Conservation (phyloP, 2,329 filamentous ascomycete species). For the Pseudogymnoascus sp. region DNA sequence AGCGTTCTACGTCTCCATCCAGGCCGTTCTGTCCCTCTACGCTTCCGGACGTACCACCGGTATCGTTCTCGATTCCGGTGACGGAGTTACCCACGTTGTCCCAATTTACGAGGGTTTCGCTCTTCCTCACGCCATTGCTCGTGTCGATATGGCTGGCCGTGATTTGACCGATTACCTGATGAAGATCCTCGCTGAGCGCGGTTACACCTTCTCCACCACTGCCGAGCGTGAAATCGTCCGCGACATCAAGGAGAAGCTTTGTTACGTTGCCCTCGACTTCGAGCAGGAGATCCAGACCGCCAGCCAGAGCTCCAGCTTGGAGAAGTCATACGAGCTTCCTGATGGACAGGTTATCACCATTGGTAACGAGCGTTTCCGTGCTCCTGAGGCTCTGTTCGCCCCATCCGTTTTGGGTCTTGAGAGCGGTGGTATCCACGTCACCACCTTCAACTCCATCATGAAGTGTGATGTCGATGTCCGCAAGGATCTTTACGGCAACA, state of each 20-base stretch:
- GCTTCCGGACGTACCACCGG: constrained; percentile 99
- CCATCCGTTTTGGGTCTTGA: constrained; percentile 97
- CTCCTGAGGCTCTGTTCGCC: constrained; percentile 99
- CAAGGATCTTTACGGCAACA: constrained; percentile 99
- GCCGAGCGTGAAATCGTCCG: constrained; percentile 99
- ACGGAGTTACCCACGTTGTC: constrained; percentile 99
- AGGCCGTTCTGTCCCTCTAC: constrained; percentile 98
- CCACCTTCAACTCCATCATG: constrained; percentile 99
- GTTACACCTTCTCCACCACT: constrained; percentile 99
- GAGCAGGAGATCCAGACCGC: constrained; percentile 99
- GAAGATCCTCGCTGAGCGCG: constrained; percentile 99
- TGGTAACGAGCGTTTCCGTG: constrained; percentile 99
- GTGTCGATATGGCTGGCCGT: constrained; percentile 99
- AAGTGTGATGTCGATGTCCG: constrained; percentile 99
- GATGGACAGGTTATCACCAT: constrained; percentile 99
- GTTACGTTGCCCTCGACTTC: constrained; percentile 99
- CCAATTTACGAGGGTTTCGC: constrained; percentile 99
- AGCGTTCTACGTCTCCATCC: constrained; percentile 99
- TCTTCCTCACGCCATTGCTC: constrained; percentile 98
- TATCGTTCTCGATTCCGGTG: constrained; percentile 99
- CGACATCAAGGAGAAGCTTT: constrained; percentile 99
- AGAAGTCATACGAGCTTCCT: constrained; percentile 99
- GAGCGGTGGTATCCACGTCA: constrained; percentile 97
- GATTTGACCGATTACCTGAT: constrained; percentile 99
- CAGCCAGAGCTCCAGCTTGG: constrained; percentile 94